Base-by-base conservation (phyloP, 331 rosid species). In the Telfairia occidentalis region DNA sequence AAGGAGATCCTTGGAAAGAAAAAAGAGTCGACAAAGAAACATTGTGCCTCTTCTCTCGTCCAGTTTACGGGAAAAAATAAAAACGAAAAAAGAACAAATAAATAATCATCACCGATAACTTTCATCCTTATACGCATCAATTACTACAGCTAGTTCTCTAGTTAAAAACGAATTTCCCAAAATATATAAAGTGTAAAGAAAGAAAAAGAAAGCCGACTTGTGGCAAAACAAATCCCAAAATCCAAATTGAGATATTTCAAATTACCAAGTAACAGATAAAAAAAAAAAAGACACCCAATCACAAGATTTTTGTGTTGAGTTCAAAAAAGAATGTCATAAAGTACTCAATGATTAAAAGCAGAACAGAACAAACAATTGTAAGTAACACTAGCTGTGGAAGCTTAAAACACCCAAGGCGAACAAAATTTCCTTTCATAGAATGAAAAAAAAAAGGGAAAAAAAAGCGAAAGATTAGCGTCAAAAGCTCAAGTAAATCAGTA, bases 311-410 rank as follows among this genome's bases (percentile, higher is more conserved):
- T 70, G 40, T 15, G 19, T 3, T 3, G 23, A 28, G 75, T 13
- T 70, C 7, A 40, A 73, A 50, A 26, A 69, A 59, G 32, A 63
- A 1, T 43, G 65, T n/a, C 81, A 59, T 74, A 55, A 70, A 70
- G 53, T 63, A 53, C 24, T 40, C 40, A 76, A 30, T 80, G 45
- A 58, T 13, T 76, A 69, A 75, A 46, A 81, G 38, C n/a, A 11
- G 43, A 79, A 79, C 48, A 78, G 34, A 78, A 13, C 54, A 64
- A 78, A 30, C 67, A 84, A 72, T 34, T 28, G 58, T 45, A 45
- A 70, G 26, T 15, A 7, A 70, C 40, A 71, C 59, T 48, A 65
- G 58, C 11, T 18, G 59, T 18, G 58, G 81, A 71, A 60, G 82
- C 79, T 71, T 48, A 71, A 48, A 67, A 45, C 15, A 42, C 32